These are phyloP conservation scores for Excoecaria agallocha DNA, from an alignment of 345 rosid genomes.

Conservation along the genomic window DNA sequence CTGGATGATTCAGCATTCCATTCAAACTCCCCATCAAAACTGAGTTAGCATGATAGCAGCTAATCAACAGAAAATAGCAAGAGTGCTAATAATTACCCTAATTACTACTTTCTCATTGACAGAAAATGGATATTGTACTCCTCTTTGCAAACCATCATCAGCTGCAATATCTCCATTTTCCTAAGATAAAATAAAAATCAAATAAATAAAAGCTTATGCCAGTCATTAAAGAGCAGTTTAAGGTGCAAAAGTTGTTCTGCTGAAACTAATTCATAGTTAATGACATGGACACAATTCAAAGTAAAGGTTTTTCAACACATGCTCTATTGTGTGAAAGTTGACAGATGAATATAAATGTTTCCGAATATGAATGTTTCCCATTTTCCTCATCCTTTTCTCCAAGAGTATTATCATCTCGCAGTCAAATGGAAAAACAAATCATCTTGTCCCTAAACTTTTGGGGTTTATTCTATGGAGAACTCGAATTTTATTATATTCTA, in stretches of 20 bases:
- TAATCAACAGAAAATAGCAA: not conserved
- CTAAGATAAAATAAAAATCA: conserved; percentile 34
- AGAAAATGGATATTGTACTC: conserved; percentile 85
- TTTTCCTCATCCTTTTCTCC: not conserved
- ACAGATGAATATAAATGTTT: too few relatives aligned
- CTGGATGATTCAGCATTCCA: conserved; percentile 40
- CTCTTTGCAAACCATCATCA: conserved; percentile 64
- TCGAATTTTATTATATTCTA: too few relatives aligned
- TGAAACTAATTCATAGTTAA: not conserved
- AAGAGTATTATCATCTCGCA: not conserved
- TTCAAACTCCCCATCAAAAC: conserved; percentile 15
- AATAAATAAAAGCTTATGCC: conserved; percentile 1
- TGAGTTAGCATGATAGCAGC: not conserved
- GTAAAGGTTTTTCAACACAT: not conserved
- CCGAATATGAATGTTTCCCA: too few relatives aligned
- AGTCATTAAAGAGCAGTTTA: not conserved
- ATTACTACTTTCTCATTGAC: conserved; percentile 94
- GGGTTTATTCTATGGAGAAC: not conserved
- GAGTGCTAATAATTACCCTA: conserved; percentile 45
- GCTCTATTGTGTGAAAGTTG: not conserved
- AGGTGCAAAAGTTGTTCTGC: not conserved
- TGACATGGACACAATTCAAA: not conserved
- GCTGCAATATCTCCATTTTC: conserved; percentile 69
- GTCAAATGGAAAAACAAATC: not conserved
- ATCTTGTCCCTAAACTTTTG: not conserved